Percentiles rank a stretch among this genome's conserved stretches.
phyloP scores from a whole-genome alignment of 1,284 basidiomycete genomes.

The Lentinus polychrous region DNA sequence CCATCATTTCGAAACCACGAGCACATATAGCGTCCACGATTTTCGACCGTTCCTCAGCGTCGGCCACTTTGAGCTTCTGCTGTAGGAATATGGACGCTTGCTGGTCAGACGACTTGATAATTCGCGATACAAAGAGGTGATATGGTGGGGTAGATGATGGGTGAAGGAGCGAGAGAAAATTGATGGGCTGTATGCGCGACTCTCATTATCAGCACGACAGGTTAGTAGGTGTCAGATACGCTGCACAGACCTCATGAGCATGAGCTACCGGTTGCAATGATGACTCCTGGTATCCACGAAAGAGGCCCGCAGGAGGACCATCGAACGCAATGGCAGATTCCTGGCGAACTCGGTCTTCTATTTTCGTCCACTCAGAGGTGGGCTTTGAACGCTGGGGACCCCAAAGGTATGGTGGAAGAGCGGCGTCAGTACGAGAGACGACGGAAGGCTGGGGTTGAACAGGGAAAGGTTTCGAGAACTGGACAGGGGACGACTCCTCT shows the following conservation, averaged over 20 bases:
- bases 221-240: not conserved
- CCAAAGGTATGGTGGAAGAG: constrained; percentile 18
- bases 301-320: constrained; percentile 15
- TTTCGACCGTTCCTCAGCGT: constrained; percentile 65
- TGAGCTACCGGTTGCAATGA: constrained; percentile 10
- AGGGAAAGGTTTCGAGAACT: constrained; percentile 30
- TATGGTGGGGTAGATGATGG: constrained; percentile 79
- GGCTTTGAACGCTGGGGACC: constrained; percentile 20
- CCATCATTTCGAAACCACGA: constrained; percentile 84
- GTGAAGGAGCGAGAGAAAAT: constrained; percentile 75
- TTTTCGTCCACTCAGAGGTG: constrained; percentile 27
- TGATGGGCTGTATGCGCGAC: constrained; percentile 55
- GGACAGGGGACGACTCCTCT: constrained; percentile 32
- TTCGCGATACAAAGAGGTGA: constrained; percentile 68
- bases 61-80: constrained; percentile 80
- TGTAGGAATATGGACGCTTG: constrained; percentile 84
- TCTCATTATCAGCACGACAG: not conserved
- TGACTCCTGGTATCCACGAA: constrained; percentile 15
- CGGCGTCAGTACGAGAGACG: constrained; percentile 17
- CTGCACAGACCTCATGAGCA: constrained; percentile 30
- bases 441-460: constrained; percentile 19
- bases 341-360: constrained; percentile 20
- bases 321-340: constrained; percentile 13
- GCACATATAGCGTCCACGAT: constrained; percentile 79
- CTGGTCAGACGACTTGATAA: constrained; percentile 80